Base-by-base conservation (phyloP, 148 eudicot species). In the Cornus controversa region DNA sequence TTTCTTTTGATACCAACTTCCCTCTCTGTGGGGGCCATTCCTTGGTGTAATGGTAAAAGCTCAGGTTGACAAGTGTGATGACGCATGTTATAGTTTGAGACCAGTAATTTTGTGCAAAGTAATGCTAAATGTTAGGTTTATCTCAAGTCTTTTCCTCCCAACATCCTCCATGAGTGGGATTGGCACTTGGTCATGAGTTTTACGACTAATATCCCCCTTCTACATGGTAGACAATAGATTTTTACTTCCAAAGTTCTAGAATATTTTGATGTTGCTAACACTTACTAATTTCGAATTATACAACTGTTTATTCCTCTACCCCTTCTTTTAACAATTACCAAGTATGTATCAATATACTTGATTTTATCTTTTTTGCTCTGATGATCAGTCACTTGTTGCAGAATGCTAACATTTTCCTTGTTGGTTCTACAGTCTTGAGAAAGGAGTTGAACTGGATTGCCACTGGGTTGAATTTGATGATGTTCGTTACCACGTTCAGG, bases 391-490 rank as follows among this genome's bases (percentile, higher is more conserved):
- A 27, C 40, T 34, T 60, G 16, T 68, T 10, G 22, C 36, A 25
- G 67, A 27, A 64, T 72, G 65, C 45, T 79, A 70, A 62, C 37
- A 20, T 78, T 82, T 69, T 54, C 26, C 29, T 28, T 42, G 24
- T 71, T 73, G 40, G 34, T 66, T 72, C 54, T 89, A 77, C 83
- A 96, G 99, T 80, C 85, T 91, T 78, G 99, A 90, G 68, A 96
- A 90, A 76, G 99, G 98, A 78, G 93, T 92, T 72, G 99, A 93
- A 80, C 76, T 91, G 84, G 98, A 96, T 65, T 88, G 89, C 86
- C 91, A 91, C 63, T 96, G 97, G 98, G 85, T 89, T 83, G 99
- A 96, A 84, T 96, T 96, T 83, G 93, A 89, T 80, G 99, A 96
- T 78, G 90, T 96, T 63, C 94, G 98, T 54, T 96, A 86, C 78